A percentile compares a stretch with the other conserved stretches of the same genome.
phyloP scores from a whole-genome alignment of 1,139 yeast species.

The Hemisphaericaspora subhashii region DNA sequence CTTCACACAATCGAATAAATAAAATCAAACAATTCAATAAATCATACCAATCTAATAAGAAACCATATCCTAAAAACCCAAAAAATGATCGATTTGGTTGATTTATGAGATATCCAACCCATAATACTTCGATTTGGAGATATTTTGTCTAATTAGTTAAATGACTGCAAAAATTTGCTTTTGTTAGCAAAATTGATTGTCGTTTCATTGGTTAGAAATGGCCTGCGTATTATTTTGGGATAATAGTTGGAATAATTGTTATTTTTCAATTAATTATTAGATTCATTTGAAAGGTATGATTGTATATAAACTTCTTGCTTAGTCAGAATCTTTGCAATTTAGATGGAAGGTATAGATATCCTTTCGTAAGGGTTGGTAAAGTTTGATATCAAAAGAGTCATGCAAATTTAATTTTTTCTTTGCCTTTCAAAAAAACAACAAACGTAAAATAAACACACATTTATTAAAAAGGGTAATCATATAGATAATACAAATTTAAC shows the following conservation, averaged over 20 bases:
- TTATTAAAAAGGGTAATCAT: conserved; percentile 1
- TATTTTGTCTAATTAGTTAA: conserved; percentile 8
- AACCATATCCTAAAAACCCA: background rate
- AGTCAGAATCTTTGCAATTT: too few species aligned
- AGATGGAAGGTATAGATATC: too few species aligned
- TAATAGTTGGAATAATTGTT: too few species aligned
- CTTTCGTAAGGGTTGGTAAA: background rate
- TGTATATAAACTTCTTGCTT: too few species aligned
- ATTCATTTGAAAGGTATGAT: too few species aligned
- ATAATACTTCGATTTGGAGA: background rate
- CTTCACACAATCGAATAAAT: too few species aligned
- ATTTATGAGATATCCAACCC: background rate
- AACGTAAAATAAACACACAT: conserved; percentile 1
- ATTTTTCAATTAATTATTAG: too few species aligned
- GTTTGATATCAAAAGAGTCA: background rate
- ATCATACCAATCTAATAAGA: too few species aligned
- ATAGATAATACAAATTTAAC: background rate
- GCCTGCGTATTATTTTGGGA: too few species aligned
- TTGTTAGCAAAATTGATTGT: too few species aligned
- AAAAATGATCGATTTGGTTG: background rate
- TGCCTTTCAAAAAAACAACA: background rate
- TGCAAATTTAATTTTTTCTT: background rate
- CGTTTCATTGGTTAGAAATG: too few species aligned
- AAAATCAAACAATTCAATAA: too few species aligned
- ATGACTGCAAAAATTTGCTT: conserved; percentile 11